Evolutionary conservation across 108 stramenopile genomes (phyloP).

Genomic region (Tribonema minus): DNA sequence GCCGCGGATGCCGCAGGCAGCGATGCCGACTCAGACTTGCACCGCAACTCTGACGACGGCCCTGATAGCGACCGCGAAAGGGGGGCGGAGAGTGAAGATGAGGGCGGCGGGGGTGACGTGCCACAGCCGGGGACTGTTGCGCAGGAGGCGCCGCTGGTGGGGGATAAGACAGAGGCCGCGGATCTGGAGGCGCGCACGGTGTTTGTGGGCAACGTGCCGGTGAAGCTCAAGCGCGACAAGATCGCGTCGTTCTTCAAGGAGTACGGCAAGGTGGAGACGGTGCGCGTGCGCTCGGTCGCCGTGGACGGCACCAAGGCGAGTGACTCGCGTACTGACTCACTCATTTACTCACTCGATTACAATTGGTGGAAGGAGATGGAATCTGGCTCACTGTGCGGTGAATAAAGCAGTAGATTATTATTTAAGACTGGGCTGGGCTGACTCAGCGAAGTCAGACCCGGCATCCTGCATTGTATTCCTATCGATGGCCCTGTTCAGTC

Average conservation of each 20-base stretch:
- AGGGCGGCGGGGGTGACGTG: background rate
- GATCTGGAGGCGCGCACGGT: conserved; percentile 18
- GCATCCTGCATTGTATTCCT: too few species aligned
- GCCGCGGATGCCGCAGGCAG: background rate
- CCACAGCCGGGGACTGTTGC: background rate
- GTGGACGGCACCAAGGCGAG: conserved; percentile 41
- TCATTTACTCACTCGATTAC: too few species aligned
- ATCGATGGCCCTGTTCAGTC: too few species aligned
- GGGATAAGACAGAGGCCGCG: background rate
- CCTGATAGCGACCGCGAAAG: background rate
- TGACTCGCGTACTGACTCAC: too few species aligned
- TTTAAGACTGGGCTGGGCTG: too few species aligned
- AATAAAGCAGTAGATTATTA: too few species aligned
- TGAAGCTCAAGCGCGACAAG: conserved; percentile 18
- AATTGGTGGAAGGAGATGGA: too few species aligned
- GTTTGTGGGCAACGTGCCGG: conserved; percentile 53
- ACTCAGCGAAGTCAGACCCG: too few species aligned
- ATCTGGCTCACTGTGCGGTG: too few species aligned
- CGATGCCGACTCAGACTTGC: background rate
- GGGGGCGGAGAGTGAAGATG: background rate
- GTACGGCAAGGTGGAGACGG: conserved; percentile 46
- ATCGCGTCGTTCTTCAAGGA: conserved; percentile 27
- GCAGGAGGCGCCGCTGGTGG: background rate
- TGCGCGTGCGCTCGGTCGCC: conserved; percentile 51
- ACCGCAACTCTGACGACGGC: background rate